Conservation (phyloP, 2,329 filamentous ascomycete genomes). For the Epichloe aotearoae region DNA sequence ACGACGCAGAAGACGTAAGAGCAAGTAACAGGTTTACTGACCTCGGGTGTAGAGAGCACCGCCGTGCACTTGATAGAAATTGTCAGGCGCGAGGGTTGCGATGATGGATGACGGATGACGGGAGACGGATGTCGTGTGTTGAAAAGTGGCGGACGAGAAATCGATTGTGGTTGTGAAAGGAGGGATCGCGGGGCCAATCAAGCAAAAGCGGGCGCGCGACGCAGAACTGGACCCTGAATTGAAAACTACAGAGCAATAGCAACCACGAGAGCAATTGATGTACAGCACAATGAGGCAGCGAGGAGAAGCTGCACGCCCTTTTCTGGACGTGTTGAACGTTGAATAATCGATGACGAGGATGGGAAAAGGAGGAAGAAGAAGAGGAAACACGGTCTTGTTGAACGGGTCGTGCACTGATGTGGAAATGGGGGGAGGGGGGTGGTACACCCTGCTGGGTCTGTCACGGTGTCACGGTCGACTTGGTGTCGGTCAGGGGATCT, state of each 20-base stretch:
- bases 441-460: no score
- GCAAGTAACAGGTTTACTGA: not conserved
- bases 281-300: not conserved
- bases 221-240: not conserved
- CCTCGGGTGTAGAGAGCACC: not conserved
- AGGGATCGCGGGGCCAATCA: slow-evolving; percentile 6
- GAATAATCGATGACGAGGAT: not conserved
- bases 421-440: no score
- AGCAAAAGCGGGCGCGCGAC: not conserved
- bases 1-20: not conserved
- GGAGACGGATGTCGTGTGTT: not conserved
- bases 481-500: not conserved
- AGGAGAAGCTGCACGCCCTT: not conserved
- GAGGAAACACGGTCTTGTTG: not conserved
- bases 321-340: not conserved
- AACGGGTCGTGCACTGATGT: not conserved
- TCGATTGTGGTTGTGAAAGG: slow-evolving; percentile 5
- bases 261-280: not conserved
- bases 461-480: not conserved
- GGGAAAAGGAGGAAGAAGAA: not conserved
- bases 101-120: not conserved
- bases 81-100: not conserved
- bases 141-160: slow-evolving; percentile 4
- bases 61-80: not conserved
- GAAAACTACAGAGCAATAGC: slow-evolving; percentile 1